Conservation (phyloP, 1,139 yeast genomes). For the Protomyces pachydermus region DNA sequence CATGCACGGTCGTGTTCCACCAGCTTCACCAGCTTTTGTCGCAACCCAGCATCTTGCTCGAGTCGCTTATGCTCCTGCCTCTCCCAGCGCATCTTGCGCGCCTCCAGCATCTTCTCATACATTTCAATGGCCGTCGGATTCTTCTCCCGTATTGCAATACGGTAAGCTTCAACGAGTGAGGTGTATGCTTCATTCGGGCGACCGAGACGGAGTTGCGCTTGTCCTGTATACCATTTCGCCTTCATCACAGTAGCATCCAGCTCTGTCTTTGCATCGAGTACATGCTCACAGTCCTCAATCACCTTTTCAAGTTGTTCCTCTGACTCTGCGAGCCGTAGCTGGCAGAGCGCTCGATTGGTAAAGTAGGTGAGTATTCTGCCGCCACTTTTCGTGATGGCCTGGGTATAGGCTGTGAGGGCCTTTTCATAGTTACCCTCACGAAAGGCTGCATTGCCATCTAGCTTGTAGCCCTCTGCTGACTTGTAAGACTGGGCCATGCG, state of each 20-base stretch:
- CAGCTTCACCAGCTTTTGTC: conserved; percentile 37
- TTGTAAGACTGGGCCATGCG: conserved; percentile 2
- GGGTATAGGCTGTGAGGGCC: conserved; percentile 23
- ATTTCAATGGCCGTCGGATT: conserved; percentile 38
- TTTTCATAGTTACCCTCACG: conserved; percentile 19
- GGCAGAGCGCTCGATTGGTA: conserved; percentile 21
- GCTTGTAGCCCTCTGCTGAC: conserved; percentile 19
- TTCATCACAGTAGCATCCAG: conserved; percentile 22
- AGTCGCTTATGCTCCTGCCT: conserved; percentile 34
- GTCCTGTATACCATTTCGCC: conserved; percentile 33
- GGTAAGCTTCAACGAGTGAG: conserved; percentile 40
- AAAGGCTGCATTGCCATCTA: conserved; percentile 23
- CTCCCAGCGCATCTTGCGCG: conserved; percentile 38
- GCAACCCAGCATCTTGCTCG: conserved; percentile 36
- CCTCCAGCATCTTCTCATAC: conserved; percentile 37
- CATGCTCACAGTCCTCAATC: conserved; percentile 21
- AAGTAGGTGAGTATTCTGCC: conserved; percentile 19
- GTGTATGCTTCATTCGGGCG: conserved; percentile 39
- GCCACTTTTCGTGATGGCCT: conserved; percentile 25
- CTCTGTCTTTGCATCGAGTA: not conserved
- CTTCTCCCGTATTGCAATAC: conserved; percentile 35
- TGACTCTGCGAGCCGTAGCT: not conserved
- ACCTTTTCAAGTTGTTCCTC: conserved; percentile 11
- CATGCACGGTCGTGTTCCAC: conserved; percentile 35
- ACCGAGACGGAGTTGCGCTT: conserved; percentile 37